phyloP scores from a whole-genome alignment of 1,284 basidiomycete species.

The Leccinum solheimii region DNA sequence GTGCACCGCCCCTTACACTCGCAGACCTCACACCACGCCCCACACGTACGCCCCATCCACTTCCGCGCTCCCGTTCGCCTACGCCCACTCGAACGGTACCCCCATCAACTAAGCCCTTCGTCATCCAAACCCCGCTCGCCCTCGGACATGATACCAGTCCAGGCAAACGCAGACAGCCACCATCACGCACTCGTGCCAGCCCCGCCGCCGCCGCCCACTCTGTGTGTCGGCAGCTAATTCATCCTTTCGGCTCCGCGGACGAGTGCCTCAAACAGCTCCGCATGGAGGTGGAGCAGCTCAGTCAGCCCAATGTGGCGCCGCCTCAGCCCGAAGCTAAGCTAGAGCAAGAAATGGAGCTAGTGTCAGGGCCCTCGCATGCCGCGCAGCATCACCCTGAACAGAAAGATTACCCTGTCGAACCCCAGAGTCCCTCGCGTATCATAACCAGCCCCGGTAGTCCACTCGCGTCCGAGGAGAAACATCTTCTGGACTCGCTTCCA shows the following conservation, averaged over 20 bases:
- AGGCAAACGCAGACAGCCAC: constrained; percentile 14
- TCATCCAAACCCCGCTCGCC: constrained; percentile 21
- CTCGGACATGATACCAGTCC: constrained; percentile 18
- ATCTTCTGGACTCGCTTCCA: constrained; percentile 5
- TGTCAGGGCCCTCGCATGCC: not conserved
- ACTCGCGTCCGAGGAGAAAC: constrained; percentile 11
- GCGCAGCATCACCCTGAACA: not conserved
- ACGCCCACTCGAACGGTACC: constrained; percentile 13
- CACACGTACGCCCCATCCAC: constrained; percentile 9
- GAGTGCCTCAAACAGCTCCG: constrained; percentile 28
- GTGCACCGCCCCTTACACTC: constrained; percentile 35
- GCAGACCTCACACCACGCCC: constrained; percentile 41
- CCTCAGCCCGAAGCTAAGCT: constrained; percentile 1
- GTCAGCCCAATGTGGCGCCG: constrained; percentile 1
- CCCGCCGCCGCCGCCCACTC: not conserved
- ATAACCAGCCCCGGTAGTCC: not conserved
- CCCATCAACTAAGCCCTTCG: constrained; percentile 26
- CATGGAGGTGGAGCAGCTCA: constrained; percentile 19
- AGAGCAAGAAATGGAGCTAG: not conserved
- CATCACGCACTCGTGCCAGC: not conserved
- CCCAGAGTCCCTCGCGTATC: not conserved
- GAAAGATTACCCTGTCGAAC: not conserved
- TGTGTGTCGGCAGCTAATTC: constrained; percentile 1
- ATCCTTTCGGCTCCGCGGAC: constrained; percentile 27
- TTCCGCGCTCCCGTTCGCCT: constrained; percentile 10